These are phyloP conservation scores for Neurospora sublineolata DNA, from an alignment of 495 filamentous ascomycete genomes.

Conservation along the genomic window DNA sequence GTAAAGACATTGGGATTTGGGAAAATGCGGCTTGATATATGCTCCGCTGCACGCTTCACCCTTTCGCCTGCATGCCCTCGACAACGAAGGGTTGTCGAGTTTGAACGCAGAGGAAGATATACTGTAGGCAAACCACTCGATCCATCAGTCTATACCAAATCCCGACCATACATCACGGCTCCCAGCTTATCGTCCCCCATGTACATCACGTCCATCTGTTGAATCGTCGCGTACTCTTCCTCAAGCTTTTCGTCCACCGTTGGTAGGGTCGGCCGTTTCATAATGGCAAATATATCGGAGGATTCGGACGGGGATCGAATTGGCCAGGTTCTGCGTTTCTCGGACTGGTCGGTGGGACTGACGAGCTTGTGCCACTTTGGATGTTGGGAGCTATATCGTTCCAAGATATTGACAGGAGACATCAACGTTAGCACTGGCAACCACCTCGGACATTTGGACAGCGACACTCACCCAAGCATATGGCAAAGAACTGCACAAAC, in stretches of 20 bases:
- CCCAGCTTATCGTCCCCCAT: neutral
- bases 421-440: neutral
- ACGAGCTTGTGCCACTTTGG: neutral
- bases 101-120: no score
- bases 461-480: neutral
- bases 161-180: neutral
- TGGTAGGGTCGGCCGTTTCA: neutral
- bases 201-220: neutral
- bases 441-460: no score
- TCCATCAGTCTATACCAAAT: neutral
- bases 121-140: no score
- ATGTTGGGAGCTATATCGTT: neutral
- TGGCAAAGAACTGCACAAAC: neutral
- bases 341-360: neutral
- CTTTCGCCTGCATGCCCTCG: no score
- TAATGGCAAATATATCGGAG: no score
- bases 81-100: no score
- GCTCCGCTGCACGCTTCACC: no score
- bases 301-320: neutral
- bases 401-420: neutral
- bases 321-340: neutral
- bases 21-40: neutral
- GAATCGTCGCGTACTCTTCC: neutral
- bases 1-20: neutral
- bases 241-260: neutral